phyloP scores from a whole-genome alignment of 129 eudicot genomes.

The Centrapalus pauciflorus region DNA sequence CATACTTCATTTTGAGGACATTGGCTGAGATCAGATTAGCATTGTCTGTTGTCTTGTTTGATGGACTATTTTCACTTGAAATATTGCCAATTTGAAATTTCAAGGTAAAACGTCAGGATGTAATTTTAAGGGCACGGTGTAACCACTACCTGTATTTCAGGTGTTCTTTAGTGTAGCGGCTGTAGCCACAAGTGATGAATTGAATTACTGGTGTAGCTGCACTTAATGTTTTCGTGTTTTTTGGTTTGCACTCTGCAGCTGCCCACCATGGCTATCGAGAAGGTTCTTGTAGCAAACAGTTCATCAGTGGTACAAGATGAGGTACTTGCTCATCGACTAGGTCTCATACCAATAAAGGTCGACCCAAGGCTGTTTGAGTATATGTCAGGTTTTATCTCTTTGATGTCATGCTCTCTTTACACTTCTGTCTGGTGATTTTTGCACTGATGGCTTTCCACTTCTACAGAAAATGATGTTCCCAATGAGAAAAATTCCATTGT shows the following conservation, averaged over 20 bases:
- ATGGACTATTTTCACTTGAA: no score
- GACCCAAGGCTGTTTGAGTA: conserved; percentile 91
- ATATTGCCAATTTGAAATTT: no score
- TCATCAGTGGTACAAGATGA: conserved; percentile 94
- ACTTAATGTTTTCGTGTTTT: background rate
- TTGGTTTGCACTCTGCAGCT: conserved; percentile 52
- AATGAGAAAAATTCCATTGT: conserved; percentile 86
- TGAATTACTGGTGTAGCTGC: background rate
- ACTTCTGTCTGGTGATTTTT: background rate
- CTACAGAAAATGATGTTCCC: conserved; percentile 68
- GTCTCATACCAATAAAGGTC: conserved; percentile 76
- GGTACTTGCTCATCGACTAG: conserved; percentile 88
- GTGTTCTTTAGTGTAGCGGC: background rate
- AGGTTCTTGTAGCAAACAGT: conserved; percentile 81
- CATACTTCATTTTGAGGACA: background rate
- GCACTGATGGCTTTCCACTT: conserved; percentile 8
- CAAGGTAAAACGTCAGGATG: no score
- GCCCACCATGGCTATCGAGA: conserved; percentile 97
- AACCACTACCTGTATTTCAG: background rate
- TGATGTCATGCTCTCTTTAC: background rate
- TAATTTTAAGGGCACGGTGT: no score
- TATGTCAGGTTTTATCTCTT: conserved; percentile 61
- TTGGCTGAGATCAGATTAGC: background rate
- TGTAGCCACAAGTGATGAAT: background rate
- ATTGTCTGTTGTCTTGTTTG: background rate